Evolutionary conservation across 768 basidiomycete genomes (phyloP).

Genomic region (Serendipita sp.): DNA sequence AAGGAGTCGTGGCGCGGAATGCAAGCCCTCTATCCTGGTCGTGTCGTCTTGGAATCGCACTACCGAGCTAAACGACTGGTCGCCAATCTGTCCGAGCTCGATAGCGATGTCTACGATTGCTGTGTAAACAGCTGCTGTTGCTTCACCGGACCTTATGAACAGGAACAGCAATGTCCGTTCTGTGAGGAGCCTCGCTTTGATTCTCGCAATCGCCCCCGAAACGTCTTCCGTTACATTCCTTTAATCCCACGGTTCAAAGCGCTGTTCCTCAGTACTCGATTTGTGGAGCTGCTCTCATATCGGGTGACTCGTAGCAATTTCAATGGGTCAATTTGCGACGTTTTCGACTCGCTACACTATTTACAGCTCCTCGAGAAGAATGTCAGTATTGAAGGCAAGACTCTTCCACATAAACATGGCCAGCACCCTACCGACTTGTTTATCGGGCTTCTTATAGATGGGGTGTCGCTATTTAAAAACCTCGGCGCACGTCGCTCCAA

Average conservation of each 20-base stretch:
- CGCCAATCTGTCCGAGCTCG: constrained; percentile 18
- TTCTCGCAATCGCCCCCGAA: constrained; percentile 14
- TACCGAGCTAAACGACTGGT: too few relatives aligned
- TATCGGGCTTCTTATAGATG: constrained; percentile 28
- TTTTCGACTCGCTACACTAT: constrained; percentile 25
- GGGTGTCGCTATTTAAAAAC: constrained; percentile 17
- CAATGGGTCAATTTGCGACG: constrained; percentile 18
- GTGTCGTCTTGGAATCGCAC: too few relatives aligned
- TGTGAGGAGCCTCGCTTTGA: constrained; percentile 21
- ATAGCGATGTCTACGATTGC: constrained; percentile 24
- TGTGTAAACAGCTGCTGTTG: constrained; percentile 29
- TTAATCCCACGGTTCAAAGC: constrained; percentile 24
- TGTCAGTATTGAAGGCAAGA: constrained; percentile 19
- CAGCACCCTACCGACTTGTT: constrained; percentile 25
- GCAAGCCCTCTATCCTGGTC: too few relatives aligned
- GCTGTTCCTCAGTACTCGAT: constrained; percentile 13
- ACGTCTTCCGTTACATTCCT: constrained; percentile 25
- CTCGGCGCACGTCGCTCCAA: constrained; percentile 20
- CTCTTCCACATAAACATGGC: constrained; percentile 21
- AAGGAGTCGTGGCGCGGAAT: too few relatives aligned
- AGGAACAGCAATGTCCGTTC: constrained; percentile 21
- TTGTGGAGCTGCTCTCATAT: constrained; percentile 15
- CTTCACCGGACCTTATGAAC: constrained; percentile 21
- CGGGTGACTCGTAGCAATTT: constrained; percentile 12
- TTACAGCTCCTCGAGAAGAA: constrained; percentile 12